Base-by-base conservation (phyloP, 2,329 filamentous ascomycete genomes). In the Aureobasidium sp. region DNA sequence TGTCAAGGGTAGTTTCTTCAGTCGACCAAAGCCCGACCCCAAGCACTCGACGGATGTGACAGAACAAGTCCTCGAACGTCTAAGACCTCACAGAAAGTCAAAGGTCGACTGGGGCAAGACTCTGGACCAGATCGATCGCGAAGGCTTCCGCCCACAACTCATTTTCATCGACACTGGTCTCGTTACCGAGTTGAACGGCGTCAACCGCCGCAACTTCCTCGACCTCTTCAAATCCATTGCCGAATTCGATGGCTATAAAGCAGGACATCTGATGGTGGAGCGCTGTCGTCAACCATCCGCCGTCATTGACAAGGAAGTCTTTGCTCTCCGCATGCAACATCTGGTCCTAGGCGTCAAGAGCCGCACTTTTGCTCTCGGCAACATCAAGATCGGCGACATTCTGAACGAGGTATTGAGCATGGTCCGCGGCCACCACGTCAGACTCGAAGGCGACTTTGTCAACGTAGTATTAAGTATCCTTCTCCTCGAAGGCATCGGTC, bases 151-250 rank as follows among this genome's bases (percentile, higher is more conserved):
- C 14, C 94, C 94, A 1, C 94, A 99, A 72, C 81, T 99, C 35
- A 91, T 99, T 64, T 97, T 99, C 76, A 97, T 99, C 69, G 94
- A 99, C 72, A 96, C 94, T 0, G 94, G 94, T 1, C 82, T 99
- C 0, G 93, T 97, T 1, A 99, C 94, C 0, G 90, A 97, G 73
- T 83, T 99, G 24, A 97, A 96, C 71, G 85, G 84, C 7, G 85
- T 80, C 4, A 99, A 99, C 71, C 85, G 94, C 39, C 80, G 78
- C 27, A 99, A 99, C 74, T 99, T 99, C 73, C 80, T 99, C 4
- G 94, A 95, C 68, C 85, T 99, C 2, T 99, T 99, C 84, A 91
- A 91, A 63, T 90, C 94, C 15, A 86, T 99, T 24, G 94, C 94
- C 17, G 93, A 97, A 70, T 99, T 99, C 68, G 91, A 99, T 71